Conservation (phyloP, 2,329 filamentous ascomycete genomes). For the Talaromyces sp. region DNA sequence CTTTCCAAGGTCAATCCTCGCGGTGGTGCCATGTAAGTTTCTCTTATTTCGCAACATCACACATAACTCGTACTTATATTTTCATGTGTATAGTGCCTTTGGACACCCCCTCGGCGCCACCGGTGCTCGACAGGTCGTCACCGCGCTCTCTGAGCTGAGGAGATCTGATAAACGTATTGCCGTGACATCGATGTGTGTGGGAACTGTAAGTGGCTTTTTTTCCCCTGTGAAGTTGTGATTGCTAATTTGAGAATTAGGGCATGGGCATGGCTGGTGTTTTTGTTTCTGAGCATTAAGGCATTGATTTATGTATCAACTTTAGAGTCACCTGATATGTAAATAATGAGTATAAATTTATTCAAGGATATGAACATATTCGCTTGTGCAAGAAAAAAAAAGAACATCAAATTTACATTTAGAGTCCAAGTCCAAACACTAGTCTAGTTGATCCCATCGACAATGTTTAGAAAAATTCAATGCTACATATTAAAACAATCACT, state of each 20-base stretch:
- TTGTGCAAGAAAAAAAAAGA: no score
- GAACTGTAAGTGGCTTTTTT: constrained; percentile 61
- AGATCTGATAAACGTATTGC: constrained; percentile 74
- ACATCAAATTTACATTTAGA: no score
- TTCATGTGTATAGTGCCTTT: constrained; percentile 54
- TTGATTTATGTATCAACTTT: neutral
- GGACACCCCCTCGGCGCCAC: constrained; percentile 88
- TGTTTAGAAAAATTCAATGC: no score
- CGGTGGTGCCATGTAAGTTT: constrained; percentile 69
- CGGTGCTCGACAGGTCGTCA: constrained; percentile 83
- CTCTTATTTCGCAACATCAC: neutral
- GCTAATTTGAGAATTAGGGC: constrained; percentile 21
- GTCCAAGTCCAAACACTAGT: no score
- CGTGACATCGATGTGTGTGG: constrained; percentile 89
- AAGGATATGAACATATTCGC: neutral
- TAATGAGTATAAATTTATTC: neutral
- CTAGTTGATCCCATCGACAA: neutral
- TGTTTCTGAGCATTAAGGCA: constrained; percentile 68
- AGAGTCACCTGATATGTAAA: neutral
- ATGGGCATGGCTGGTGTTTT: constrained; percentile 86
- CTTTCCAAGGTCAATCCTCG: constrained; percentile 87
- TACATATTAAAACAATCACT: neutral
- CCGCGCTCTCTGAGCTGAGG: constrained; percentile 78
- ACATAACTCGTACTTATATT: neutral
- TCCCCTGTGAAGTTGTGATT: neutral